These are phyloP conservation scores for Termitomyces sp. DNA, from an alignment of 768 basidiomycete species.

Conservation along the genomic window DNA sequence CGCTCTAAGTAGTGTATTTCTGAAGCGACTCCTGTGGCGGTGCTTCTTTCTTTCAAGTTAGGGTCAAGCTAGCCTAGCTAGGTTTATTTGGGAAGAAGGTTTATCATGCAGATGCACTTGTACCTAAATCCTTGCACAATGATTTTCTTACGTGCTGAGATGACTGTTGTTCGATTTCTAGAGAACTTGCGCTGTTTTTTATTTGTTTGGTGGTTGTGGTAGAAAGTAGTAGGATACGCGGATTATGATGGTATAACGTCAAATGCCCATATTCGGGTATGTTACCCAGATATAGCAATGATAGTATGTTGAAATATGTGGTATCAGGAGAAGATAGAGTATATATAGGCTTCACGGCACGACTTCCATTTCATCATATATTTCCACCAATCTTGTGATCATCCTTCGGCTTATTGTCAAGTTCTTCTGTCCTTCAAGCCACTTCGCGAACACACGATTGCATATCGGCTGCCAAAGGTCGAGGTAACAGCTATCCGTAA, in stretches of 20 bases:
- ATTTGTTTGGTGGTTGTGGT: background rate
- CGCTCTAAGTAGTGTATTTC: background rate
- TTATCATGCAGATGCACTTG: background rate
- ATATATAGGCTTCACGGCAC: too few relatives aligned
- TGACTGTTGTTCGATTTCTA: background rate
- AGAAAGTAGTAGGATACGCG: background rate
- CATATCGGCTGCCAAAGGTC: constrained; percentile 11
- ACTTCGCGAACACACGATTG: constrained; percentile 15
- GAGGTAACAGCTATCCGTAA: constrained; percentile 15
- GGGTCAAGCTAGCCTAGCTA: constrained; percentile 1
- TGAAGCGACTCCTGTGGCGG: background rate
- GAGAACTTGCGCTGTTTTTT: background rate
- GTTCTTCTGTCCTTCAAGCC: constrained; percentile 13
- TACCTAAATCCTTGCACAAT: background rate
- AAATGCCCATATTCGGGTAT: background rate
- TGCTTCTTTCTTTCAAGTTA: background rate
- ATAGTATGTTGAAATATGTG: background rate
- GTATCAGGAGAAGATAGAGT: background rate
- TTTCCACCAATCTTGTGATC: constrained; percentile 17
- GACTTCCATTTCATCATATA: constrained; percentile 16
- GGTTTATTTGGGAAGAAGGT: background rate
- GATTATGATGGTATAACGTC: background rate
- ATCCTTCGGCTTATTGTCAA: constrained; percentile 4
- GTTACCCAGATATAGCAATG: background rate
- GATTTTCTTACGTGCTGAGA: background rate